Percentiles rank a stretch among this genome's conserved stretches.
These are phyloP conservation scores for Aquanectria penicillioides DNA, from an alignment of 2,329 filamentous ascomycete genomes.

Conservation along the genomic window DNA sequence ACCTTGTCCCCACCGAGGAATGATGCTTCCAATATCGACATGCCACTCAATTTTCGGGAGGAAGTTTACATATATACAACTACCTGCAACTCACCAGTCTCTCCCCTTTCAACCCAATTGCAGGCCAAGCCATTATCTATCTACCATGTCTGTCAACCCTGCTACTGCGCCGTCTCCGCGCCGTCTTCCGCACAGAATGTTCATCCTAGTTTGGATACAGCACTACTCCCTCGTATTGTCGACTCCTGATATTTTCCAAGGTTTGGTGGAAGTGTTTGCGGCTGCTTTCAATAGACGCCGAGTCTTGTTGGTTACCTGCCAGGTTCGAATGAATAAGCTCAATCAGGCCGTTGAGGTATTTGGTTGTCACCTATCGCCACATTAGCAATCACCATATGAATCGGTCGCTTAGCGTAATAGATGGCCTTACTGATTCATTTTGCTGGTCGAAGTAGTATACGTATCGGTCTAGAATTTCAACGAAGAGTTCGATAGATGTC, in stretches of 20 bases:
- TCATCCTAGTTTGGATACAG: constrained; percentile 63
- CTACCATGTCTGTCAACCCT: constrained; percentile 33
- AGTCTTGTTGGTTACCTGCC: constrained; percentile 83
- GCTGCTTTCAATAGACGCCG: constrained; percentile 85
- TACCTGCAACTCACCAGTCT: constrained; percentile 29
- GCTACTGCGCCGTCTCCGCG: constrained; percentile 4
- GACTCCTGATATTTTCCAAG: constrained; percentile 88
- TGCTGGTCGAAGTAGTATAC: constrained; percentile 99
- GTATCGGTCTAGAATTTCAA: constrained; percentile 97
- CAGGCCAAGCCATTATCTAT: constrained; percentile 41
- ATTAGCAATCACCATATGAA: constrained; percentile 26
- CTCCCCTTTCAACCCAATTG: constrained; percentile 15
- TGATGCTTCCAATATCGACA: constrained; percentile 5
- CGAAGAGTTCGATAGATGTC: constrained; percentile 96
- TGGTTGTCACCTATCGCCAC: constrained; percentile 77
- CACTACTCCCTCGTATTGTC: constrained; percentile 93
- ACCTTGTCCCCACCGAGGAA: background rate
- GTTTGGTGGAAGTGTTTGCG: constrained; percentile 95
- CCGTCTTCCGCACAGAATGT: background rate
- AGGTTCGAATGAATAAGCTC: constrained; percentile 98
- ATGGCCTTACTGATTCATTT: constrained; percentile 81
- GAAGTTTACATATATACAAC: constrained; percentile 45
- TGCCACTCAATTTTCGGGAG: constrained; percentile 25
- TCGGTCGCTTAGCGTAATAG: background rate
- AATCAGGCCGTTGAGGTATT: constrained; percentile 97